A percentile compares a stretch with the other conserved stretches of the same genome.
Evolutionary conservation across 371 early-diverging fungal genomes (phyloP).

Genomic region (Smittium mucronatum): DNA sequence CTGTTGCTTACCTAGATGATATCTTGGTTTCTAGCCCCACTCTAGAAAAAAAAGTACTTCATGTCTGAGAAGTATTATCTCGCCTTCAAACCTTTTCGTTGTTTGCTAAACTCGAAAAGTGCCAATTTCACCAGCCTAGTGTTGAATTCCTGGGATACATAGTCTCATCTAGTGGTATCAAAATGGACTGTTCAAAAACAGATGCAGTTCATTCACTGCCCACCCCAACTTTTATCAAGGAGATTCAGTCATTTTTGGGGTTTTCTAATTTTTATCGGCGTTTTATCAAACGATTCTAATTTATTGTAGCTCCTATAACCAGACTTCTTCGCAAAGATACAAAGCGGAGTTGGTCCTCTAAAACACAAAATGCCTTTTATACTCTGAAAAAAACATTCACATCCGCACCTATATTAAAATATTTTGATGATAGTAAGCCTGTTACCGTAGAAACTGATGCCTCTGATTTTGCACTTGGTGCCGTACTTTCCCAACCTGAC

Average conservation of each 20-base stretch:
- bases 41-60: constrained; percentile 17
- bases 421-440: constrained; percentile 19
- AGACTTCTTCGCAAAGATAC: constrained; percentile 29
- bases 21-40: constrained; percentile 29
- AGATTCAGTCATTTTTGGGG: constrained; percentile 40
- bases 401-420: constrained; percentile 24
- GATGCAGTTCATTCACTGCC: constrained; percentile 30
- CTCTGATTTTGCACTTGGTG: constrained; percentile 35
- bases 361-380: constrained; percentile 28
- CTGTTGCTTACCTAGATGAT: constrained; percentile 30
- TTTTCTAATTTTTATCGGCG: constrained; percentile 39
- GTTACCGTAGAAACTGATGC: constrained; percentile 39
- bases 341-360: constrained; percentile 24
- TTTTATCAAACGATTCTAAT: constrained; percentile 35
- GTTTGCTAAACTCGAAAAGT: constrained; percentile 31
- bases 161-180: constrained; percentile 19
- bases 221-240: constrained; percentile 20
- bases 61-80: constrained; percentile 23
- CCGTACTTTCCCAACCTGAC: constrained; percentile 30
- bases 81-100: constrained; percentile 21
- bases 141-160: constrained; percentile 37
- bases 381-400: constrained; percentile 29
- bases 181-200: constrained; percentile 28
- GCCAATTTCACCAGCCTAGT: constrained; percentile 27
- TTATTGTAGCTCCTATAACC: constrained; percentile 31